A percentile compares a stretch with the other conserved stretches of the same genome.
phyloP scores from a whole-genome alignment of 352 stramenopile genomes.

The Phytophthora litchii region DNA sequence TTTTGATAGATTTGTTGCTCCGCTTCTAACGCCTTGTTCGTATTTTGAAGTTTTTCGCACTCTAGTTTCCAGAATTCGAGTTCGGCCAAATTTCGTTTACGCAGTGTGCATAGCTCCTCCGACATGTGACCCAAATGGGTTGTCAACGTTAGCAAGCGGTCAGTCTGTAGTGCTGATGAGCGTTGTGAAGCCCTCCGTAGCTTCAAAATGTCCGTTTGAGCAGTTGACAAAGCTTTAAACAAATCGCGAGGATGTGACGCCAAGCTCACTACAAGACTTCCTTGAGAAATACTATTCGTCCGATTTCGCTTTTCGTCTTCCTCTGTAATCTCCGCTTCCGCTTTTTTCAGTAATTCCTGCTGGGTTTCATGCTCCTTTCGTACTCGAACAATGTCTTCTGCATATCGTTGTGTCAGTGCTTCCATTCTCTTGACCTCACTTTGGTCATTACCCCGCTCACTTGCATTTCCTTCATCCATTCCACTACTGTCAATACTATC shows the following conservation, averaged over 20 bases:
- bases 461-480: neutral
- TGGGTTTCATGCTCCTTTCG: constrained; percentile 60
- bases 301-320: constrained; percentile 55
- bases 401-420: constrained; percentile 51
- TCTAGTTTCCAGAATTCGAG: constrained; percentile 74
- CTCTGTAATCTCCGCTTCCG: constrained; percentile 43
- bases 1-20: constrained; percentile 44
- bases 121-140: constrained; percentile 71
- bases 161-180: constrained; percentile 59
- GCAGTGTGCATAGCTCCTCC: constrained; percentile 68
- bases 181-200: constrained; percentile 55
- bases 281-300: constrained; percentile 63
- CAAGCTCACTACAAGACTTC: constrained; percentile 58
- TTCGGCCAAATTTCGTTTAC: constrained; percentile 61
- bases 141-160: constrained; percentile 66
- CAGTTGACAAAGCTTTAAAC: constrained; percentile 60
- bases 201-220: constrained; percentile 50
- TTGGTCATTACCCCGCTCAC: constrained; percentile 8
- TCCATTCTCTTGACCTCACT: constrained; percentile 58
- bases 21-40: constrained; percentile 40
- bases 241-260: constrained; percentile 63
- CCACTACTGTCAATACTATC: neutral
- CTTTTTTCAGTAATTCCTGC: constrained; percentile 44
- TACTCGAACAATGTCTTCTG: constrained; percentile 56
- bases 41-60: constrained; percentile 68